Conservation (phyloP, 2,329 filamentous ascomycete species). For the Monosporascus sp. region DNA sequence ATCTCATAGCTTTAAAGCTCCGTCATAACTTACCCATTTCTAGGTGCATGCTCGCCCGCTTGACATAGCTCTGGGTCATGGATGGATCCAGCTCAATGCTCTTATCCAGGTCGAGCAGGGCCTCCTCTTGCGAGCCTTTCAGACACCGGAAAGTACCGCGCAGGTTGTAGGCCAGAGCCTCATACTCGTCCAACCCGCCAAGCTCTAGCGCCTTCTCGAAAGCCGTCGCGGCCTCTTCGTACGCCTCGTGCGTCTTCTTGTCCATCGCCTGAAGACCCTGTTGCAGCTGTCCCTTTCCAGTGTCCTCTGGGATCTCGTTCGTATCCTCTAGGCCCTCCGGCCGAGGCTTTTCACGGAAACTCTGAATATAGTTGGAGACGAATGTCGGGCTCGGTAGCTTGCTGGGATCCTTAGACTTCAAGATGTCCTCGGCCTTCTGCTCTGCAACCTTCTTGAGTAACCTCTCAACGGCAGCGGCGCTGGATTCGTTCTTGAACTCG, state of each 20-base stretch:
- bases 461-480: constrained; percentile 84
- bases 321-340: constrained; percentile 79
- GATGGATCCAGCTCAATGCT: constrained; percentile 84
- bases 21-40: constrained; percentile 64
- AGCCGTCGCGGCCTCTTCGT: constrained; percentile 77
- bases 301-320: constrained; percentile 69
- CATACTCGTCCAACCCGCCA: constrained; percentile 71
- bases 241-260: constrained; percentile 84
- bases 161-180: constrained; percentile 93
- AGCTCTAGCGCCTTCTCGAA: constrained; percentile 87
- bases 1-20: not conserved
- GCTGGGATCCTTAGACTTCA: constrained; percentile 73
- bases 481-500: constrained; percentile 86
- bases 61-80: constrained; percentile 96
- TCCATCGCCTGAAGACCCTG: constrained; percentile 75
- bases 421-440: constrained; percentile 84
- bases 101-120: constrained; percentile 81
- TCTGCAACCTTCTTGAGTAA: constrained; percentile 96
- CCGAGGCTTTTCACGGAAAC: constrained; percentile 79
- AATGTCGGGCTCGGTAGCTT: constrained; percentile 94
- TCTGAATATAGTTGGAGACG: constrained; percentile 97
- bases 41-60: constrained; percentile 95
- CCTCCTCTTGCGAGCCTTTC: constrained; percentile 77
- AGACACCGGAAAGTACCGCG: constrained; percentile 94
- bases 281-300: constrained; percentile 79